These are phyloP conservation scores for Pisolithus microcarpus DNA, from an alignment of 768 basidiomycete species.

Conservation along the genomic window DNA sequence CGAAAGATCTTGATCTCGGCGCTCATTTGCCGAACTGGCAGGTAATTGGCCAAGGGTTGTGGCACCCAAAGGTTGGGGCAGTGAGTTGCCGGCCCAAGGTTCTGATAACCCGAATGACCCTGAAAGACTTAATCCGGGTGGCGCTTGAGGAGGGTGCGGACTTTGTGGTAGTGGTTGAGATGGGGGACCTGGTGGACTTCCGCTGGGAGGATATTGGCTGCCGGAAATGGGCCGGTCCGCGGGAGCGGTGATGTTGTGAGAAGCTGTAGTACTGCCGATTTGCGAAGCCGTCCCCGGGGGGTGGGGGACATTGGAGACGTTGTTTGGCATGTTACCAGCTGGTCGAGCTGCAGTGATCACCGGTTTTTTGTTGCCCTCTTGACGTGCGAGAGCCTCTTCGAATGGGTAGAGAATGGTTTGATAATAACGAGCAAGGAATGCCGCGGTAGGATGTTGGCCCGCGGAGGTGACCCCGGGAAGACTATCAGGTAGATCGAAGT, in stretches of 20 bases:
- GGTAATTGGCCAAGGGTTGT: slow-evolving; percentile 8
- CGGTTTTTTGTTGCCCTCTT: slow-evolving; percentile 52
- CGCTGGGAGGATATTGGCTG: slow-evolving; percentile 12
- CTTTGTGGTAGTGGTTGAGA: slow-evolving; percentile 27
- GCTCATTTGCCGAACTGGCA: slow-evolving; percentile 12
- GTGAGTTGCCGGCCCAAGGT: slow-evolving; percentile 15
- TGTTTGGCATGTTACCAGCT: slow-evolving; percentile 5
- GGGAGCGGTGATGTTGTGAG: slow-evolving; percentile 18
- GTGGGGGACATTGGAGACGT: slow-evolving; percentile 11
- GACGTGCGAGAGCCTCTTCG: slow-evolving; percentile 60
- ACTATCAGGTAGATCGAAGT: slow-evolving; percentile 58
- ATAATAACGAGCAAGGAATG: slow-evolving; percentile 52
- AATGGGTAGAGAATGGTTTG: slow-evolving; percentile 58
- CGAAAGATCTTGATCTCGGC: slow-evolving; percentile 54
- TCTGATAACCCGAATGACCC: slow-evolving; percentile 22
- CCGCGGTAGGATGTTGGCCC: slow-evolving; percentile 44
- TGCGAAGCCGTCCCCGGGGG: slow-evolving; percentile 17
- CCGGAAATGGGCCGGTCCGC: slow-evolving; percentile 20
- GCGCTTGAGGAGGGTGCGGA: slow-evolving; percentile 21
- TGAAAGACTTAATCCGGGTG: slow-evolving; percentile 15
- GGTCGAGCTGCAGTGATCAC: slow-evolving; percentile 37
- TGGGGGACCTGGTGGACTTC: slow-evolving; percentile 18
- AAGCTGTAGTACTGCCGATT: slow-evolving; percentile 6
- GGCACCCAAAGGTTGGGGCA: slow-evolving; percentile 8
- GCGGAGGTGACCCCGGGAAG: slow-evolving; percentile 39